These are phyloP conservation scores for Rhodotorula sp. DNA, from an alignment of 1,284 basidiomycete species.

Conservation along the genomic window DNA sequence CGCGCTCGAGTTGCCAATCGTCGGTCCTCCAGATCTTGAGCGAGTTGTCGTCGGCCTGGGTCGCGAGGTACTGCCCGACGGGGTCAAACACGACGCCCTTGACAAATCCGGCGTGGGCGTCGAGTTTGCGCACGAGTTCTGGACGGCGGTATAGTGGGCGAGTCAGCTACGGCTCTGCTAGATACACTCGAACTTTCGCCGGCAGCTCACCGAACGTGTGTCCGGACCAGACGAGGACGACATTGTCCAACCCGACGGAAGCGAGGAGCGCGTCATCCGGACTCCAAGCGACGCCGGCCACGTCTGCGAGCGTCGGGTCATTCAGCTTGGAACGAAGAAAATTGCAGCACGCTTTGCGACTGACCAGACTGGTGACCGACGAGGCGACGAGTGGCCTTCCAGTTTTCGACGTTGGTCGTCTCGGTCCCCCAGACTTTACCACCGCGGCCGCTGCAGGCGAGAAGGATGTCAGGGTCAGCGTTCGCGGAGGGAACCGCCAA, in stretches of 20 bases:
- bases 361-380: constrained; percentile 89
- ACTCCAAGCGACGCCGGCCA: constrained; percentile 94
- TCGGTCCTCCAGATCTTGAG: constrained; percentile 95
- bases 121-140: constrained; percentile 79
- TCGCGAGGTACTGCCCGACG: constrained; percentile 90
- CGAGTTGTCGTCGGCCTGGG: constrained; percentile 93
- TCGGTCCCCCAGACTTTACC: constrained; percentile 88
- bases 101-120: constrained; percentile 91
- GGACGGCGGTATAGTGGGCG: constrained; percentile 14
- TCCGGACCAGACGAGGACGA: constrained; percentile 90
- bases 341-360: constrained; percentile 26
- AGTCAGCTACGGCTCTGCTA: too few relatives aligned
- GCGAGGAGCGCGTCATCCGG: constrained; percentile 87
- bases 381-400: constrained; percentile 87
- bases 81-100: constrained; percentile 99
- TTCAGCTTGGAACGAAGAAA: neutral
- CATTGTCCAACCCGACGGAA: constrained; percentile 88
- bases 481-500: too few relatives aligned
- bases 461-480: neutral
- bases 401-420: constrained; percentile 93
- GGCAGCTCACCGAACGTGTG: constrained; percentile 71
- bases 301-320: constrained; percentile 59
- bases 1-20: constrained; percentile 82
- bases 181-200: too few relatives aligned
- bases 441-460: constrained; percentile 60